Conservation (phyloP, 371 early-diverging fungal genomes). For the Lichtheimia ornata region DNA sequence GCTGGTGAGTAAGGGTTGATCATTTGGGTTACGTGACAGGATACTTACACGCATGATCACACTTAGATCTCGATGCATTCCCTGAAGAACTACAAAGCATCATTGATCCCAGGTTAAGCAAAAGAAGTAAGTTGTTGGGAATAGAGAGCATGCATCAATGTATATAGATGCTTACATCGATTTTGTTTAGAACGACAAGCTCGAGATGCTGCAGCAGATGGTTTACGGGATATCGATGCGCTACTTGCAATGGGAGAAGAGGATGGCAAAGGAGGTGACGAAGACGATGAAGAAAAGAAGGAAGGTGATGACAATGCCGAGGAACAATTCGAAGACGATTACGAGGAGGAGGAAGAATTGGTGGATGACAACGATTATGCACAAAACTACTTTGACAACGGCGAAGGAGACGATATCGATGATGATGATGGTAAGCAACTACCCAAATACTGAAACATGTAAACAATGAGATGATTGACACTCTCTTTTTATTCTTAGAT, state of each 20-base stretch:
- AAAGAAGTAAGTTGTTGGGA: slow-evolving; percentile 31
- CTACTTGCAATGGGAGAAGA: slow-evolving; percentile 33
- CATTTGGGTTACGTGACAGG: not conserved
- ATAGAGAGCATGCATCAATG: too few relatives aligned
- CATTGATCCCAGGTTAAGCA: slow-evolving; percentile 41
- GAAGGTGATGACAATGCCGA: slow-evolving; percentile 30
- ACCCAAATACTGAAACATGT: slow-evolving; percentile 8
- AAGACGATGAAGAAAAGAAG: slow-evolving; percentile 34
- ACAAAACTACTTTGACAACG: slow-evolving; percentile 59
- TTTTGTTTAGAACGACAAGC: slow-evolving; percentile 17
- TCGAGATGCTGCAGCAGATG: slow-evolving; percentile 16
- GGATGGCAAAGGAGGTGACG: slow-evolving; percentile 30
- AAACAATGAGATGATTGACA: not conserved
- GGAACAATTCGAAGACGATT: slow-evolving; percentile 27
- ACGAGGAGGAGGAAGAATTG: slow-evolving; percentile 56
- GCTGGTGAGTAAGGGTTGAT: slow-evolving; percentile 28
- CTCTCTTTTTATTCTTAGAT: too few relatives aligned
- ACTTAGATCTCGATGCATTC: slow-evolving; percentile 47
- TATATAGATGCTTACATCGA: not conserved
- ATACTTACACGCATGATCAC: not conserved
- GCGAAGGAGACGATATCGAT: slow-evolving; percentile 50
- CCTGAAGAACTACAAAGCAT: slow-evolving; percentile 52
- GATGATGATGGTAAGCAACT: slow-evolving; percentile 45
- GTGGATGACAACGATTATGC: slow-evolving; percentile 57
- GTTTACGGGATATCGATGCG: slow-evolving; percentile 35